Percentiles rank a stretch among this genome's conserved stretches.
Conservation (phyloP, 2,329 filamentous ascomycete genomes). For the Arthrinium puccinioides region DNA sequence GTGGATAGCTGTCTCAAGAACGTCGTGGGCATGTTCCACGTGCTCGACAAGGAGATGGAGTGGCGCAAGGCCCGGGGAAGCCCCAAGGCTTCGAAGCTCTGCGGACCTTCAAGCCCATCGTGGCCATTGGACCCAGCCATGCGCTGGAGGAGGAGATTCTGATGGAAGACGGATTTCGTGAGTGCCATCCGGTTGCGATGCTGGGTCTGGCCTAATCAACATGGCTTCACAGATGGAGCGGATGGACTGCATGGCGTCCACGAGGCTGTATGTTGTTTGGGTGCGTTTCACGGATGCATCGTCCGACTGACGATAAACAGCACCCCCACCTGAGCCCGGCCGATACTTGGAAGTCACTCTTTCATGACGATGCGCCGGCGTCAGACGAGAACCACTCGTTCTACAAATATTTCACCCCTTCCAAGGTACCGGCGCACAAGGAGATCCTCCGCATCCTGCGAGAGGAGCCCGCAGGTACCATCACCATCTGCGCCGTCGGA, state of each 20-base stretch:
- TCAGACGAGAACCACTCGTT: slow-evolving; percentile 34
- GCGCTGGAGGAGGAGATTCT: slow-evolving; percentile 78
- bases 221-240: slow-evolving; percentile 50
- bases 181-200: slow-evolving; percentile 22
- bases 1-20: slow-evolving; percentile 84
- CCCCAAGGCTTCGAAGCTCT: slow-evolving; percentile 67
- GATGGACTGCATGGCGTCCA: slow-evolving; percentile 77
- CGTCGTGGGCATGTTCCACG: slow-evolving; percentile 82
- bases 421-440: slow-evolving; percentile 64
- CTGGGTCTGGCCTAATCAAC: slow-evolving; percentile 5
- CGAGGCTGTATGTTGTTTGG: slow-evolving; percentile 35
- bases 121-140: slow-evolving; percentile 81
- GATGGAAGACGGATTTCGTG: slow-evolving; percentile 83
- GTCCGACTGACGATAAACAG: slow-evolving; percentile 23
- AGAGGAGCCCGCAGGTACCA: slow-evolving; percentile 73
- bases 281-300: not conserved
- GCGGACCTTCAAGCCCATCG: slow-evolving; percentile 66
- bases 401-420: slow-evolving; percentile 65
- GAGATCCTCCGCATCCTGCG: slow-evolving; percentile 84
- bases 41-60: slow-evolving; percentile 79
- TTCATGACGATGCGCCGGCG: slow-evolving; percentile 34
- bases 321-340: slow-evolving; percentile 67
- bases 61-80: slow-evolving; percentile 68
- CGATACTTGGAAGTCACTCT: slow-evolving; percentile 68
- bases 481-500: slow-evolving; percentile 85